phyloP scores from a whole-genome alignment of 1,139 yeast species.

The Lodderomyces orthopsilosis region DNA sequence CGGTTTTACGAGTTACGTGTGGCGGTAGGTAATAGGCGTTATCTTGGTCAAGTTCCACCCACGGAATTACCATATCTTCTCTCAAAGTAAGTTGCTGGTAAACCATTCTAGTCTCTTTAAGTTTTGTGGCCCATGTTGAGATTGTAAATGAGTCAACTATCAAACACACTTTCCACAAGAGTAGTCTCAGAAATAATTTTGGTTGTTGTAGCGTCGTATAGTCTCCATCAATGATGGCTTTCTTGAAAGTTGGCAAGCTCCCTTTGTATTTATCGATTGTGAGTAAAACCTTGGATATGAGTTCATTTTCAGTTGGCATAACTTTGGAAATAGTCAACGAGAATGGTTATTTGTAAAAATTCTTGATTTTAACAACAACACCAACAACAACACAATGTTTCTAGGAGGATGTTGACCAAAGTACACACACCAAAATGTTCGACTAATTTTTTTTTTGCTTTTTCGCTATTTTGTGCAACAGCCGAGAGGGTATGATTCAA shows the following conservation, averaged over 20 bases:
- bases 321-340: neutral
- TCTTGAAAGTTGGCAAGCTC: slow-evolving; percentile 25
- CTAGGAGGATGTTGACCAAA: too few species aligned
- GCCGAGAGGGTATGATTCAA: too few species aligned
- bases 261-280: slow-evolving; percentile 41
- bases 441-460: too few species aligned
- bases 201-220: slow-evolving; percentile 23
- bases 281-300: slow-evolving; percentile 37
- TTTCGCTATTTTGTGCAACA: too few species aligned
- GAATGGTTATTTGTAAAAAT: too few species aligned
- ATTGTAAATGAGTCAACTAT: slow-evolving; percentile 40
- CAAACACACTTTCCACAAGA: slow-evolving; percentile 40
- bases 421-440: too few species aligned
- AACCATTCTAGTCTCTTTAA: slow-evolving; percentile 33
- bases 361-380: too few species aligned
- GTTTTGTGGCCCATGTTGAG: slow-evolving; percentile 31
- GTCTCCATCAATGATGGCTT: slow-evolving; percentile 34
- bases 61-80: slow-evolving; percentile 38
- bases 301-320: slow-evolving; percentile 35
- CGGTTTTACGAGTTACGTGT: slow-evolving; percentile 11
- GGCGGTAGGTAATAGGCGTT: slow-evolving; percentile 25
- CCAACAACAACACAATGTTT: too few species aligned
- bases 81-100: slow-evolving; percentile 34
- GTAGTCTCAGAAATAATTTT: slow-evolving; percentile 28
- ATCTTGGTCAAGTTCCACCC: slow-evolving; percentile 35